Base-by-base conservation (phyloP, 2,329 filamentous ascomycete genomes). In the Exophiala phaeomuriformis region DNA sequence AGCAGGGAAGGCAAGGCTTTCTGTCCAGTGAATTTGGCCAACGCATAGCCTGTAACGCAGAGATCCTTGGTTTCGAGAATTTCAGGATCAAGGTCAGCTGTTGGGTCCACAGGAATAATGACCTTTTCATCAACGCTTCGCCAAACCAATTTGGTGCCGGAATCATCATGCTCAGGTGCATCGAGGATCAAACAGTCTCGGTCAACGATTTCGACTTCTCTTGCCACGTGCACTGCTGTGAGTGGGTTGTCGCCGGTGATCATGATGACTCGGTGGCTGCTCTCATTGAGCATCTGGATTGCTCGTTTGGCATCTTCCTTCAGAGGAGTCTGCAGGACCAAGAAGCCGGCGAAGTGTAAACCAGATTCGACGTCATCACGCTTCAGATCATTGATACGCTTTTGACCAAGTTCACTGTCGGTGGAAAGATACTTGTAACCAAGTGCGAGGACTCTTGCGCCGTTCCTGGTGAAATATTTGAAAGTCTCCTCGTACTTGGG, bases 161-260 rank as follows among this genome's bases (percentile, higher is more conserved):
- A 84, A 27, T 82, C 81, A 64, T 94, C 90, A 64, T 96, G 81
- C 69, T 98, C 93, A 27, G 93, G 93, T 2, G 91, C 89, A 68
- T 98, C 93, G 29, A 98, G 78, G 63, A 98, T 97, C 55, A 97
- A 79, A 50, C 93, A 88, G 33, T 97, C 90, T 52, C 93, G 85
- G 66, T 98, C 93, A 10, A 98, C 90, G 69, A 98, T 98, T 69
- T 98, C 93, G 29, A 98, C 93, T 69, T 96, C 85, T 57, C 86
- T 84, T 10, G 93, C 93, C 52, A 98, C 93, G 67, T 98, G 91
- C 7, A 95, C 88, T 61, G 93, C 93, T 39, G 93, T 98, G 49
- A 98, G 79, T 8, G 93, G 91, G 69, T 98, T 98, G 70, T 98
- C 93, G 67, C 93, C 93, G 56, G 93, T 98, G 62, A 98, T 98